A percentile compares a stretch with the other conserved stretches of the same genome.
Evolutionary conservation across 2,329 filamentous ascomycete species (phyloP).

Genomic region (Ophiostoma quercus): DNA sequence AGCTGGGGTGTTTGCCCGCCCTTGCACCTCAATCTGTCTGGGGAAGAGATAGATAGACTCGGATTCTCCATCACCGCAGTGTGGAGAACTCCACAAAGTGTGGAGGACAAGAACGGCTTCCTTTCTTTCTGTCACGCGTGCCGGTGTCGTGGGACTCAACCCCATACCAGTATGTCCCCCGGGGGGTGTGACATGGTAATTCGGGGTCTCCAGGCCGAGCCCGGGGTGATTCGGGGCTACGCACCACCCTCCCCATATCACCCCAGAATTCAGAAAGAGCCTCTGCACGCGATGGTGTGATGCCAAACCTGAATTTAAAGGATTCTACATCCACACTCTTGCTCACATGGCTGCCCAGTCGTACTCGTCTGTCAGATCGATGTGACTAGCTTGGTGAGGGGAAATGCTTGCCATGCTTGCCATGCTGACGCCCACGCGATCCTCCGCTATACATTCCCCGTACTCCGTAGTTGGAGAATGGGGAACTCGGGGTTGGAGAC

Average conservation of each 20-base stretch:
- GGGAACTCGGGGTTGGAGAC: constrained; percentile 13
- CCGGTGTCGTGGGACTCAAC: neutral
- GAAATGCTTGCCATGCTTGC: neutral
- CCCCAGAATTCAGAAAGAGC: neutral
- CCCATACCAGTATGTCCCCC: neutral
- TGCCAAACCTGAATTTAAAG: neutral
- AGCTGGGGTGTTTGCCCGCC: neutral
- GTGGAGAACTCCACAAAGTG: constrained; percentile 21
- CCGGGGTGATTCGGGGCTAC: neutral
- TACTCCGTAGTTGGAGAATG: neutral
- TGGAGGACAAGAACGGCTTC: constrained; percentile 16
- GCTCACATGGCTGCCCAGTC: constrained; percentile 11
- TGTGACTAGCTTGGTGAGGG: constrained; percentile 4
- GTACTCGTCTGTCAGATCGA: neutral
- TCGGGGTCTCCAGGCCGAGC: constrained; percentile 23
- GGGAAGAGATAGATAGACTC: constrained; percentile 16
- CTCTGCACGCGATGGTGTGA: neutral
- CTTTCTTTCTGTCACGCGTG: constrained; percentile 7
- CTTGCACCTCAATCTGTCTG: neutral
- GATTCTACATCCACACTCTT: neutral
- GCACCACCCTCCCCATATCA: neutral
- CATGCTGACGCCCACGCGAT: constrained; percentile 7
- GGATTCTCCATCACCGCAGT: constrained; percentile 17
- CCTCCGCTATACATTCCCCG: constrained; percentile 10
- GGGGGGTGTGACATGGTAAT: neutral